These are phyloP conservation scores for Botrytis hyacinthi DNA, from an alignment of 2,329 filamentous ascomycete genomes.

Conservation along the genomic window DNA sequence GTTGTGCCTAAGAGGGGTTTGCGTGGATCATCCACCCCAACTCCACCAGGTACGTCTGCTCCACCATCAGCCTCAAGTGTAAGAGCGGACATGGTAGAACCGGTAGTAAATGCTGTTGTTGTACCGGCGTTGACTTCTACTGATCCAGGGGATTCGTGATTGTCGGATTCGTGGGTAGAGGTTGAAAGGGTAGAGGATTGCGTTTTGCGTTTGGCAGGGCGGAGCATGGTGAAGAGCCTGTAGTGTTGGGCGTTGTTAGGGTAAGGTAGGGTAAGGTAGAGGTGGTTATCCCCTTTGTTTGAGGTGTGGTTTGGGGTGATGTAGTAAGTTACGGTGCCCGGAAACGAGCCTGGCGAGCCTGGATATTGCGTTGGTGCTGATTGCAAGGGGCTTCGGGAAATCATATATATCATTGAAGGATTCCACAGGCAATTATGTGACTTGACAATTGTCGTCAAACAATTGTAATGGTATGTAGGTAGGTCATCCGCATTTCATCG, in stretches of 20 bases:
- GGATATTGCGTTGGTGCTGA: neutral
- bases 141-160: neutral
- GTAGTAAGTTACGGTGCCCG: slow-evolving; percentile 13
- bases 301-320: neutral
- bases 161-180: neutral
- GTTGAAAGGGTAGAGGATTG: neutral
- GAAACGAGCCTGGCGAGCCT: neutral
- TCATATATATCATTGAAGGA: neutral
- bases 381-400: neutral
- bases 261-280: neutral
- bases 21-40: slow-evolving; percentile 22
- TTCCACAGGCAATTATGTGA: neutral
- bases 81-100: slow-evolving; percentile 8
- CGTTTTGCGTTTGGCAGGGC: slow-evolving; percentile 17
- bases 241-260: slow-evolving; percentile 1
- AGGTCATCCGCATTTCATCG: no score
- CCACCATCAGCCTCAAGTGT: slow-evolving; percentile 10
- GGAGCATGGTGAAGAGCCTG: slow-evolving; percentile 14
- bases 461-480: neutral
- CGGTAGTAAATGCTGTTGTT: neutral
- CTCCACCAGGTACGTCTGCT: neutral
- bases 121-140: neutral
- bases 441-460: neutral
- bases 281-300: slow-evolving; percentile 10
- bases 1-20: slow-evolving; percentile 22